phyloP scores from a whole-genome alignment of 176 grass and related monocot genomes.

The Aegilops longissima region DNA sequence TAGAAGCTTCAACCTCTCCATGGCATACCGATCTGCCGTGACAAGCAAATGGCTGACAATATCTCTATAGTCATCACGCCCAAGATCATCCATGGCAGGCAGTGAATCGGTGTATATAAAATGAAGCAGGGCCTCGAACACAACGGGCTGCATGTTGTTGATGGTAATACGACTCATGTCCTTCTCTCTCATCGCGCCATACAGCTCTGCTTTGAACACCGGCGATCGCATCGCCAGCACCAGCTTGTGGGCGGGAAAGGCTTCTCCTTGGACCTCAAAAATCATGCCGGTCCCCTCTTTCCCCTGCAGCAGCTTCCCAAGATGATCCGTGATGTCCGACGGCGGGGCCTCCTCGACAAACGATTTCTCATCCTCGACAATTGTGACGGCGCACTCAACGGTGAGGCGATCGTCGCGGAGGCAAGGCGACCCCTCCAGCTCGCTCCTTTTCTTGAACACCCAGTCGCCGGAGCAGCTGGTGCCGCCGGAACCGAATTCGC shows the following conservation, averaged over 20 bases:
- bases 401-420: background rate
- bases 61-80: background rate
- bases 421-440: background rate
- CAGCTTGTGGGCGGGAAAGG: background rate
- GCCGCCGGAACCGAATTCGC: background rate
- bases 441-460: background rate
- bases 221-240: background rate
- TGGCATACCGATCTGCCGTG: background rate
- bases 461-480: background rate
- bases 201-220: background rate
- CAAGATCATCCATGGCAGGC: background rate
- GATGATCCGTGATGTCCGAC: background rate
- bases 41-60: background rate
- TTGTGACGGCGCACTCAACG: background rate
- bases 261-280: background rate
- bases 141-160: background rate
- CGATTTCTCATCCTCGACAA: background rate
- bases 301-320: background rate
- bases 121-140: background rate
- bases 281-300: background rate
- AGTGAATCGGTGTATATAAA: background rate
- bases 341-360: background rate
- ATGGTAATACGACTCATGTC: background rate
- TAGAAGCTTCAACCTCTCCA: background rate
- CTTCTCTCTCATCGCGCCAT: background rate